Evolutionary conservation across 1,139 yeast genomes (phyloP).

Genomic region (Geotrichum phurueaensis): DNA sequence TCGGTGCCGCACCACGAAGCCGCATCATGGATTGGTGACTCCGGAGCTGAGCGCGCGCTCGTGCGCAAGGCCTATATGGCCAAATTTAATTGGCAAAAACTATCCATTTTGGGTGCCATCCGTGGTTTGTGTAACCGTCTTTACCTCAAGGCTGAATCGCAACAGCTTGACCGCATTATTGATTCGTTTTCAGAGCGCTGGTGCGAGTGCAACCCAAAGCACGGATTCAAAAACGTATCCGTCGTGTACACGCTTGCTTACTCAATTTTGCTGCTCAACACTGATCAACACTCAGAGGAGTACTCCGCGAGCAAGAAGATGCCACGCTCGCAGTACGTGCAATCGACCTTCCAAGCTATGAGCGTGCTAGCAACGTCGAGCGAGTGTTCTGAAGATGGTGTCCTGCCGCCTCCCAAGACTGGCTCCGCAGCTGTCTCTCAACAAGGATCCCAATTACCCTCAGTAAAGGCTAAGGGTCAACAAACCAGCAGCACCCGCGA

Average conservation of each 20-base stretch:
- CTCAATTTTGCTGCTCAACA: slow-evolving; percentile 63
- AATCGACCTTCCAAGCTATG: slow-evolving; percentile 25
- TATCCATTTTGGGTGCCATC: slow-evolving; percentile 44
- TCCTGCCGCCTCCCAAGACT: not conserved
- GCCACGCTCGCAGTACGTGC: slow-evolving; percentile 32
- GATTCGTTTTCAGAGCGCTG: slow-evolving; percentile 67
- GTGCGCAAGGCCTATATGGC: slow-evolving; percentile 30
- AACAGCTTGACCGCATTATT: slow-evolving; percentile 69
- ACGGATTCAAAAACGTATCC: slow-evolving; percentile 50
- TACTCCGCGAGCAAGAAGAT: slow-evolving; percentile 33
- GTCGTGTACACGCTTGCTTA: slow-evolving; percentile 70
- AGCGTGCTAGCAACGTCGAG: not conserved
- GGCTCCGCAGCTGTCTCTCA: not conserved
- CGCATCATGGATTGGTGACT: slow-evolving; percentile 34
- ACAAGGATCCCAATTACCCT: not conserved
- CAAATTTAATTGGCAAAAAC: slow-evolving; percentile 32
- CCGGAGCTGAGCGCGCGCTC: slow-evolving; percentile 22
- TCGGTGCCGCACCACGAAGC: slow-evolving; percentile 21
- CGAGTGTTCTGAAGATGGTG: not conserved
- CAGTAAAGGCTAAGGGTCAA: not conserved
- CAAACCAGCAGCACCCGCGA: not conserved
- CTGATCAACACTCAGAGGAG: slow-evolving; percentile 36
- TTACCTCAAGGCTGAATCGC: slow-evolving; percentile 78
- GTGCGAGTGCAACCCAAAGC: slow-evolving; percentile 46
- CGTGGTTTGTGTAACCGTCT: slow-evolving; percentile 57